Percentiles rank a stretch among this genome's conserved stretches.
phyloP scores from a whole-genome alignment of 345 rosid species.

The Iberis pinnata region DNA sequence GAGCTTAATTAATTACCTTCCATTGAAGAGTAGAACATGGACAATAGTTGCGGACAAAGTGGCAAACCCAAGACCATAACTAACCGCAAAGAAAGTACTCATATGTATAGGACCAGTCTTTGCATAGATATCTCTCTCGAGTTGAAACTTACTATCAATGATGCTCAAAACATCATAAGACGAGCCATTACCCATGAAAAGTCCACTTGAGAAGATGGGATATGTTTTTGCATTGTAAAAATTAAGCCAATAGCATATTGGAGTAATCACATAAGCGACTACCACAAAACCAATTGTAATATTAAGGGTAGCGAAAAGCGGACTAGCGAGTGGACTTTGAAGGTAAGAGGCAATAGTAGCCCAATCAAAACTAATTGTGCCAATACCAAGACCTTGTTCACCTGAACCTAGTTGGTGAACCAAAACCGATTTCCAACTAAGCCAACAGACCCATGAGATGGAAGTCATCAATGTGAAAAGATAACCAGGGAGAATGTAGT shows the following conservation, averaged over 20 bases:
- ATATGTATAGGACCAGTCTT: slow-evolving; percentile 46
- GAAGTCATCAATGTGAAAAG: slow-evolving; percentile 47
- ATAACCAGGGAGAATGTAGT: slow-evolving; percentile 65
- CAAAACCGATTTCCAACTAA: slow-evolving; percentile 52
- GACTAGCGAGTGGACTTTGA: slow-evolving; percentile 81
- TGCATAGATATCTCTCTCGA: slow-evolving; percentile 45
- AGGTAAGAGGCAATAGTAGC: slow-evolving; percentile 59
- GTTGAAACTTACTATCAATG: slow-evolving; percentile 49
- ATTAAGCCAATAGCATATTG: slow-evolving; percentile 63
- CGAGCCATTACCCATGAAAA: slow-evolving; percentile 51
- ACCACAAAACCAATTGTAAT: slow-evolving; percentile 60
- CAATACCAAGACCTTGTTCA: slow-evolving; percentile 62
- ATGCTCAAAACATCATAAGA: slow-evolving; percentile 48
- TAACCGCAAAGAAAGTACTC: slow-evolving; percentile 72
- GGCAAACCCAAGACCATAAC: slow-evolving; percentile 86
- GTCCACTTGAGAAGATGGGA: slow-evolving; percentile 51
- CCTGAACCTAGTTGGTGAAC: slow-evolving; percentile 86
- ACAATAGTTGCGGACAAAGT: slow-evolving; percentile 62
- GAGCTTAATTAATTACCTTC: slow-evolving; percentile 32
- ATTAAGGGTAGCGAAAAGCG: slow-evolving; percentile 78
- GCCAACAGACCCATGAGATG: slow-evolving; percentile 79
- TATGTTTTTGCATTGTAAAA: slow-evolving; percentile 66
- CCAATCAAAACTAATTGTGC: slow-evolving; percentile 74
- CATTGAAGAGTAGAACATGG: slow-evolving; percentile 66
- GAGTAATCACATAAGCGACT: slow-evolving; percentile 58